Conservation (phyloP, 768 basidiomycete genomes). For the Russula brevipes region DNA sequence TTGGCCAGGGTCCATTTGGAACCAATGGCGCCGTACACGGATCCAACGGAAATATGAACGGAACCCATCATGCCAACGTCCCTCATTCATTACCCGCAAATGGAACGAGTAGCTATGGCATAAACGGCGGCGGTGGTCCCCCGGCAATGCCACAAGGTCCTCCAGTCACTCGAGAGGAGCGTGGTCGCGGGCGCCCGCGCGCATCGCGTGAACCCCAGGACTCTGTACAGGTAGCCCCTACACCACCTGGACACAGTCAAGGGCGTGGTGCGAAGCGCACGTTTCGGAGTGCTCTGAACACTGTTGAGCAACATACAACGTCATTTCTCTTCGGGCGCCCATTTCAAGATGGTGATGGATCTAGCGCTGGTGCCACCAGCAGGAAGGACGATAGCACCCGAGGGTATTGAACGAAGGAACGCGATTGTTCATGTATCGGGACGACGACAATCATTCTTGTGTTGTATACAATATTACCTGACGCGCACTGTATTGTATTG, state of each 20-base stretch:
- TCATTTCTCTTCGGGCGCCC: conserved; percentile 60
- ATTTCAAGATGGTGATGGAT: conserved; percentile 26
- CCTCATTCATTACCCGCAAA: conserved; percentile 2
- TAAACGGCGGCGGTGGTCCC: conserved; percentile 5
- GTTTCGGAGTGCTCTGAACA: conserved; percentile 60
- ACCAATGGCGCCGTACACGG: conserved; percentile 3
- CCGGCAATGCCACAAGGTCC: conserved; percentile 3
- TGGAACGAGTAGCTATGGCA: background rate
- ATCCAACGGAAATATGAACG: conserved; percentile 6
- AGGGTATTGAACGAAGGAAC: conserved; percentile 17
- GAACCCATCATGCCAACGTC: background rate
- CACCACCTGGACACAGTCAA: conserved; percentile 36
- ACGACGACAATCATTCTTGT: conserved; percentile 4
- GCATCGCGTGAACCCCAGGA: conserved; percentile 11
- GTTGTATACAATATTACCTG: conserved; percentile 17
- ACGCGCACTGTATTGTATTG: conserved; percentile 8
- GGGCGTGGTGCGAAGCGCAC: conserved; percentile 61
- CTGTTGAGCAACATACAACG: conserved; percentile 65
- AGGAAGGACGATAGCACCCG: conserved; percentile 17
- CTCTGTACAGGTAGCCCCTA: background rate
- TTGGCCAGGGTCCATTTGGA: background rate
- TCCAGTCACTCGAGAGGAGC: conserved; percentile 18
- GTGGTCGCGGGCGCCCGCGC: conserved; percentile 19
- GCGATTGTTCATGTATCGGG: background rate
- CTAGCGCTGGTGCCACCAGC: background rate